Evolutionary conservation across 148 eudicot genomes (phyloP), one percentile per base, ranked within the genome.

Genomic region (Pouteria glomerata): DNA sequence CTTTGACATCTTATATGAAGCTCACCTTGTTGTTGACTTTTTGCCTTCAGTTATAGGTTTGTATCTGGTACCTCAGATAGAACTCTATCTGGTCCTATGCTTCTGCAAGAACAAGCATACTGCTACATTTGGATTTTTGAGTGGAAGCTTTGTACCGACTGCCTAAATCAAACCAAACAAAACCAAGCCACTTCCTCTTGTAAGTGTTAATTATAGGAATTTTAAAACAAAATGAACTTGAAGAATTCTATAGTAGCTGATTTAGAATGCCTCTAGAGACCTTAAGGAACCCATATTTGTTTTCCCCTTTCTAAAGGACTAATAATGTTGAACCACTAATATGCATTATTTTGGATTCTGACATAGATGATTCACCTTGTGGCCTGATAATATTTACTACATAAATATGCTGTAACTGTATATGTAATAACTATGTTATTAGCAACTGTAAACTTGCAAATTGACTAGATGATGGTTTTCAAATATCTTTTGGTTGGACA

Each of bases 101-200:
- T 80, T 87, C 59, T 84, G 83, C 76, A 85, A 83, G 84, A 84
- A 84, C 63, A 77, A 89, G 63, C 95, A 92, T 75, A 89, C 97
- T 7, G 57, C 83, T 29, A 21, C 85, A 0, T 85, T 85, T 74
- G 87, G 85, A 45, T 67, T 87, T 74, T 87, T 86, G 39, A 70
- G 71, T 29, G 92, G 92, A 60, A 89, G 95, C 81, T 89, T 85
- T 66, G 78, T 89, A 61, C 82, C 86, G 14, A 73, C 68, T 62
- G 72, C 76, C 59, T 78, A 77, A 18, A 33, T 80, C 41, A 84
- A 82, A 71, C 76, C 70, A 1, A 77, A 34, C 61, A 79, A 78
- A 66, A 3, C 61, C 50, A 72, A 84, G 95, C 88, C 85, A 76
- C 42, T 8, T 62, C n/a, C 27, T 70, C 19, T 65, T 41, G 5